Conservation (phyloP, 345 rosid genomes). For the Corchorus olitorius region DNA sequence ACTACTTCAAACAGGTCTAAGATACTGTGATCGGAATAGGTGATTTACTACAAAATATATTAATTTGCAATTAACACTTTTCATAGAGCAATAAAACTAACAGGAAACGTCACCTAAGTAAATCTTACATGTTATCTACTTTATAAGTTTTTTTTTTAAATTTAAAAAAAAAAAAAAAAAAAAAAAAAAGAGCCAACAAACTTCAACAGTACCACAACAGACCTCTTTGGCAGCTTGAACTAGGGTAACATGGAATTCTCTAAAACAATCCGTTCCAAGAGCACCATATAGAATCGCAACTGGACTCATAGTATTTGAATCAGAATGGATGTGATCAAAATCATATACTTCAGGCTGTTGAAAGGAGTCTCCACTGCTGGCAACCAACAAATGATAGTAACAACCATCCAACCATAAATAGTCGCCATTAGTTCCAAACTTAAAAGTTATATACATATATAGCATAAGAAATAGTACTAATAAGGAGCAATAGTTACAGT, state of each 20-base stretch:
- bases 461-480: background rate
- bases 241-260: constrained; percentile 66
- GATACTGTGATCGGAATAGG: background rate
- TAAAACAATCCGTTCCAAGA: constrained; percentile 85
- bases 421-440: background rate
- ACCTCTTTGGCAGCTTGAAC: constrained; percentile 83
- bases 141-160: too few relatives aligned
- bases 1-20: background rate
- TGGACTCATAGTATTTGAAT: constrained; percentile 60
- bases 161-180: background rate
- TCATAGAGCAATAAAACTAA: constrained; percentile 14
- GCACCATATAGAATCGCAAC: constrained; percentile 88
- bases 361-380: constrained; percentile 60
- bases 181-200: background rate
- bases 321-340: constrained; percentile 32
- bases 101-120: background rate
- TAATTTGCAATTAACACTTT: background rate
- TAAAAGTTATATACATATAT: constrained; percentile 2
- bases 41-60: background rate
- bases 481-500: constrained; percentile 44
- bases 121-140: background rate
- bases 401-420: background rate
- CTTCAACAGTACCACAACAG: background rate
- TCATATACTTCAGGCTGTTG: constrained; percentile 59
- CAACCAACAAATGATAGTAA: constrained; percentile 24